These are phyloP conservation scores for Podaxis carcinomalis DNA, from an alignment of 768 basidiomycete genomes.

Conservation along the genomic window DNA sequence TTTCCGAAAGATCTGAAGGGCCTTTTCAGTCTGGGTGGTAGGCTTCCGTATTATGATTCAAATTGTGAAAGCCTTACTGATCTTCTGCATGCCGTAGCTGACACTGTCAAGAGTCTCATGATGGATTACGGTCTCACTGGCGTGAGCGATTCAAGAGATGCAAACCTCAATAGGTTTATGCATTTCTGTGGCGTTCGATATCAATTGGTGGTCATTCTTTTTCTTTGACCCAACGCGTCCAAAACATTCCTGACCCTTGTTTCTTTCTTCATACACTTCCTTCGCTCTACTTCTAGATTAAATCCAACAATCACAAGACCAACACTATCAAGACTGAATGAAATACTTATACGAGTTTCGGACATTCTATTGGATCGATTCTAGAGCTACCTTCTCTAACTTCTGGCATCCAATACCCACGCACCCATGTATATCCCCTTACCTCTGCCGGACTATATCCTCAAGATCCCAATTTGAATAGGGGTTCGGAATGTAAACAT, in stretches of 20 bases:
- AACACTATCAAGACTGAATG: background rate
- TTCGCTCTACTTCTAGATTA: background rate
- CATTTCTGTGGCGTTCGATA: conserved; percentile 54
- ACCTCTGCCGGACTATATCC: too few species aligned
- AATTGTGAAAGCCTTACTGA: background rate
- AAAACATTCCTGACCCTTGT: background rate
- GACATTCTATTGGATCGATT: background rate
- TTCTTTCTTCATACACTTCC: background rate
- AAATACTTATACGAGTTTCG: background rate
- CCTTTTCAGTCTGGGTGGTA: conserved; percentile 51
- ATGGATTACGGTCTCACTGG: conserved; percentile 34
- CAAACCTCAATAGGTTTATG: conserved; percentile 54
- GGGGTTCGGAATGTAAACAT: too few species aligned
- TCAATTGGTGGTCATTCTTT: conserved; percentile 41
- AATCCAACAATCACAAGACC: background rate
- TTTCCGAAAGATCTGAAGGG: conserved; percentile 50
- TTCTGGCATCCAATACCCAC: too few species aligned
- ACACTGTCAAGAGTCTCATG: conserved; percentile 30
- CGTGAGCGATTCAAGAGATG: conserved; percentile 34
- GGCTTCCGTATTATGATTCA: conserved; percentile 15
- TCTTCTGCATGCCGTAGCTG: conserved; percentile 18
- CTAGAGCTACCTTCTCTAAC: background rate
- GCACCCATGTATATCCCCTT: too few species aligned
- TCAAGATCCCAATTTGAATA: too few species aligned
- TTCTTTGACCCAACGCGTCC: background rate